Evolutionary conservation across 768 basidiomycete genomes (phyloP).

Genomic region (Amanita subjunquillea): DNA sequence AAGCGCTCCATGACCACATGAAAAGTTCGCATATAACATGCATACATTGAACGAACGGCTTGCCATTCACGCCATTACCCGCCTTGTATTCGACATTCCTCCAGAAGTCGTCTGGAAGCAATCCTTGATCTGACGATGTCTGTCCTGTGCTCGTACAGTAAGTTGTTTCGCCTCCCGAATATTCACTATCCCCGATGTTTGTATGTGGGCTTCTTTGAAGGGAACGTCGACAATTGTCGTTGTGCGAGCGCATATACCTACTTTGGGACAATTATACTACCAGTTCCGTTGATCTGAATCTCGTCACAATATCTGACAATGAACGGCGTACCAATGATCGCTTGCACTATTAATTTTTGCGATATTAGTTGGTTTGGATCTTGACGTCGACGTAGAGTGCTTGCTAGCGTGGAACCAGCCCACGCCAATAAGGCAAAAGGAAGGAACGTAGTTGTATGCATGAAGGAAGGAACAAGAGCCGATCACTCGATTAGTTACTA

Average conservation of each 20-base stretch:
- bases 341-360: neutral
- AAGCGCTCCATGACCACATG: neutral
- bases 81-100: constrained; percentile 33
- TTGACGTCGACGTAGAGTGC: neutral
- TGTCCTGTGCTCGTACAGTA: constrained; percentile 38
- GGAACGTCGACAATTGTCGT: neutral
- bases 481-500: neutral
- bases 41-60: constrained; percentile 35
- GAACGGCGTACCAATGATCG: neutral
- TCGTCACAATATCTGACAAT: neutral
- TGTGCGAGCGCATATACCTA: neutral
- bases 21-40: neutral
- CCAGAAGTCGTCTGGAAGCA: constrained; percentile 38
- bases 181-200: constrained; percentile 47
- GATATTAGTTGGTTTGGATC: constrained; percentile 2
- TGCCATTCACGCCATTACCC: constrained; percentile 29
- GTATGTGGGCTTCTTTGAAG: constrained; percentile 30
- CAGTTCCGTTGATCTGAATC: neutral
- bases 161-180: constrained; percentile 42
- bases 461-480: neutral
- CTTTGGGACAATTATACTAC: constrained; percentile 6
- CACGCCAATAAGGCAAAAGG: neutral
- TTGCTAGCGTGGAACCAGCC: neutral
- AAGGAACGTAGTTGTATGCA: neutral
- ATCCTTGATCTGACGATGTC: constrained; percentile 33